Percentiles rank a stretch among this genome's conserved stretches.
phyloP scores from a whole-genome alignment of 2,329 filamentous ascomycete genomes.

The Xylaria sp. region DNA sequence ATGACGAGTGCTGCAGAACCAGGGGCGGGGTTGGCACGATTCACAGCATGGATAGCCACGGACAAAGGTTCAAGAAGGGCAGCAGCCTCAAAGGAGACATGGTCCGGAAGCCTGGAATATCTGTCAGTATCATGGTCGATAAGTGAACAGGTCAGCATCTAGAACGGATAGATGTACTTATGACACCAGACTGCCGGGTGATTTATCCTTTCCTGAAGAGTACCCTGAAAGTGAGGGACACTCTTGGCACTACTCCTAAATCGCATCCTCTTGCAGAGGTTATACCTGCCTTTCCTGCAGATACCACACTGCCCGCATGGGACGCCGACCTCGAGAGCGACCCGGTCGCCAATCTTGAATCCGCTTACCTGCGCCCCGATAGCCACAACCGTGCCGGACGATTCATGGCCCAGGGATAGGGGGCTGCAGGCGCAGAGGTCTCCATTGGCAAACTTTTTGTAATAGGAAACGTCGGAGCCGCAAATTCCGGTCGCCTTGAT shows the following conservation, averaged over 20 bases:
- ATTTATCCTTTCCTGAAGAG: conserved; percentile 64
- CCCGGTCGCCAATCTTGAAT: conserved; percentile 58
- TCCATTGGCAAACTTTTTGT: conserved; percentile 72
- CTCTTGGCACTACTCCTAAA: conserved; percentile 66
- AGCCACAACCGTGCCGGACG: conserved; percentile 59
- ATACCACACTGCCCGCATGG: conserved; percentile 42
- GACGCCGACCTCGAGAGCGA: conserved; percentile 47
- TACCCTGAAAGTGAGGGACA: conserved; percentile 66
- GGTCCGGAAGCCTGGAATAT: conserved; percentile 54
- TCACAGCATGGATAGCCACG: conserved; percentile 64
- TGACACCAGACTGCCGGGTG: conserved; percentile 65
- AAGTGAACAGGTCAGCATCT: neutral
- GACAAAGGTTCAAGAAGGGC: conserved; percentile 65
- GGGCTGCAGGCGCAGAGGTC: conserved; percentile 68
- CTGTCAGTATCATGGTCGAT: conserved; percentile 22
- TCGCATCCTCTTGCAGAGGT: conserved; percentile 63
- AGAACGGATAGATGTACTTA: conserved; percentile 47
- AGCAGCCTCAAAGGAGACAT: conserved; percentile 61
- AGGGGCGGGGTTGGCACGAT: conserved; percentile 54
- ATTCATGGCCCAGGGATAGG: conserved; percentile 66
- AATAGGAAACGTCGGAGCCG: conserved; percentile 72
- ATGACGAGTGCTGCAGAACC: conserved; percentile 63
- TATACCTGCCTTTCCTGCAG: conserved; percentile 59
- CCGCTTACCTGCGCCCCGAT: conserved; percentile 56
- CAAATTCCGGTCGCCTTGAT: conserved; percentile 70